Evolutionary conservation across 169 alveolate genomes (phyloP).

Genomic region (Amoebophrya sp.): DNA sequence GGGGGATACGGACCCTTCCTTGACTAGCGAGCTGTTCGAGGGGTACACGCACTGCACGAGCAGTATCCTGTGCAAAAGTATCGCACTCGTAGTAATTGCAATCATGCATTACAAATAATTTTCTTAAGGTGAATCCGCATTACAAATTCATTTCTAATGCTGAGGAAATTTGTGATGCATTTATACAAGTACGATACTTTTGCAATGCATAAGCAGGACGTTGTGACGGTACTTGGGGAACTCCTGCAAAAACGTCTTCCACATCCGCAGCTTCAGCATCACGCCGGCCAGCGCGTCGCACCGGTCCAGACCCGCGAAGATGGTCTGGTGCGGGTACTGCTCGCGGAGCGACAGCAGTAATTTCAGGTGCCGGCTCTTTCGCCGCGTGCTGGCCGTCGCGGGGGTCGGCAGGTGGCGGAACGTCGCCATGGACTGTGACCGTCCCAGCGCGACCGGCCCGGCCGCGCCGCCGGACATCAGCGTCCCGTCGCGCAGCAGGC

Average conservation of each 20-base stretch:
- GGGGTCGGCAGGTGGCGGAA: neutral
- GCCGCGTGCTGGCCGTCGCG: neutral
- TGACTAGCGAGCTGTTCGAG: no score
- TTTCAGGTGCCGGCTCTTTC: neutral
- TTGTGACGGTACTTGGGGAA: neutral
- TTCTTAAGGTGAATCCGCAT: no score
- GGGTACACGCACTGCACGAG: slow-evolving; percentile 49
- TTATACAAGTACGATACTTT: no score
- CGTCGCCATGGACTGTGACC: neutral
- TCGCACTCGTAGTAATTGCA: no score
- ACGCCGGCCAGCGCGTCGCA: slow-evolving; percentile 51
- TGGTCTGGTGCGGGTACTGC: neutral
- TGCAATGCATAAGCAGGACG: no score
- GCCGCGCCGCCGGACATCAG: neutral
- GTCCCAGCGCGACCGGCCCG: neutral
- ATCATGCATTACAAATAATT: no score
- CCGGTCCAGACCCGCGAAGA: slow-evolving; percentile 50
- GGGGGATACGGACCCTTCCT: no score
- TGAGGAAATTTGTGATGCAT: no score
- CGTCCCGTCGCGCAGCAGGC: neutral
- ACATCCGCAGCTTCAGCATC: slow-evolving; percentile 42
- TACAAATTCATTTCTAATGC: no score
- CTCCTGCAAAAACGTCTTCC: neutral
- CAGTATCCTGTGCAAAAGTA: neutral
- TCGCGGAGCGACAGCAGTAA: neutral